Base-by-base conservation (phyloP, 208 protist species). In the Leishmania arabica region DNA sequence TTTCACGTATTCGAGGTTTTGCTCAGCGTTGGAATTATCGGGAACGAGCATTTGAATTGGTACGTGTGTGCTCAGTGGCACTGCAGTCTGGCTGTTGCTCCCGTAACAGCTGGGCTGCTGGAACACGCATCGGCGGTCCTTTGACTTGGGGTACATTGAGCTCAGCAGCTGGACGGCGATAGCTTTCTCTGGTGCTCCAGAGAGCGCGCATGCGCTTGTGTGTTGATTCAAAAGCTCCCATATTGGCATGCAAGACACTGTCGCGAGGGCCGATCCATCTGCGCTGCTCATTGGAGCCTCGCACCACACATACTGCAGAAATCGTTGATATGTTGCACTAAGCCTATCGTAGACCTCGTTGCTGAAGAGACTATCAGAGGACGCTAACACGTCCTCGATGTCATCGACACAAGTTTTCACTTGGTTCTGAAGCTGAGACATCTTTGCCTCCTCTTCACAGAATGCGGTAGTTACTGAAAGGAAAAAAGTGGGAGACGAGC, bases 151-250 rank as follows among this genome's bases (percentile, higher is more conserved):
- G 78, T 96, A 97, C 70, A 96, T 76, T 15, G 88, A 64, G 15
- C 86, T 91, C 31, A 97, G 77, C 27, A 91, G 66, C 64, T 81
- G 88, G 17, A 96, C 60, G 40, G 89, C 84, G 77, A 92, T 84
- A 1, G 86, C 89, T 78, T 80, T 93, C 70, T 72, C 40, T 15
- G 60, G 31, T 24, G 64, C 74, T 54, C 45, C 24, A 17, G 87
- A 60, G 7, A 78, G 72, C 37, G 69, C 75, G 62, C 89, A 89
- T 21, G 54, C 62, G 65, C 89, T 82, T 31, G 86, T 89, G 69
- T 90, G 83, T 73, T 90, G 88, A 75, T 95, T 91, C 19, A 95
- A 77, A 75, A 93, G 70, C 58, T 97, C 94, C 94, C 94, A 97
- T 6, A 97, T 19, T 21, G 92, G 87, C 86, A 97, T 92, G 69